phyloP scores from a whole-genome alignment of 2,329 filamentous ascomycete genomes.

The Pestalotiopsis fici region DNA sequence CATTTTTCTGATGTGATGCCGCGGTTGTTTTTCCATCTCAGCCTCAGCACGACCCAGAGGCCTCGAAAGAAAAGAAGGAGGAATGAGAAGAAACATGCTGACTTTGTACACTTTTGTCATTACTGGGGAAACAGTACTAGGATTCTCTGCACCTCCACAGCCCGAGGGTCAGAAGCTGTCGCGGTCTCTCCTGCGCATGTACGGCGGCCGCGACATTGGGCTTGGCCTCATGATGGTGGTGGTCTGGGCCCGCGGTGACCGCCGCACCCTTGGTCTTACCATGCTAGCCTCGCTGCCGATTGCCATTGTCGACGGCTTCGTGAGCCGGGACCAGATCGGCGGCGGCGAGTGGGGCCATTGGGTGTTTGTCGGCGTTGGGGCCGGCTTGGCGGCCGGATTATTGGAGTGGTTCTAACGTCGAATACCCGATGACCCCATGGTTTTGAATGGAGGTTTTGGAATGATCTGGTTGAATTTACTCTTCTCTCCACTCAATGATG shows the following conservation, averaged over 20 bases:
- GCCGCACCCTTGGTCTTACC: neutral
- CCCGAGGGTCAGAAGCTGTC: conserved; percentile 2
- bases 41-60: too few species aligned
- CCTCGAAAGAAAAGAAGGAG: neutral
- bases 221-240: neutral
- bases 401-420: neutral
- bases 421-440: too few species aligned
- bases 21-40: too few species aligned
- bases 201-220: neutral
- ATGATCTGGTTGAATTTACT: too few species aligned
- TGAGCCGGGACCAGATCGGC: conserved; percentile 3
- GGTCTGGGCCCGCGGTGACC: conserved; percentile 2
- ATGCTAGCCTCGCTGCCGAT: conserved; percentile 1
- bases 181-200: neutral
- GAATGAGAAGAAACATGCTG: too few species aligned
- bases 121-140: neutral
- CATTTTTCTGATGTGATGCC: too few species aligned
- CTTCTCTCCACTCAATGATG: too few species aligned
- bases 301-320: conserved; percentile 2
- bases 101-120: too few species aligned
- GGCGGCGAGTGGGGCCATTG: conserved; percentile 4
- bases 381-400: neutral
- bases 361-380: neutral
- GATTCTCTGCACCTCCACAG: neutral
- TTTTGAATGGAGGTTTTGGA: too few species aligned